Percentiles rank a stretch among this genome's conserved stretches.
Conservation (phyloP, 176 grass and related monocot species). For the Triticum aestivum region DNA sequence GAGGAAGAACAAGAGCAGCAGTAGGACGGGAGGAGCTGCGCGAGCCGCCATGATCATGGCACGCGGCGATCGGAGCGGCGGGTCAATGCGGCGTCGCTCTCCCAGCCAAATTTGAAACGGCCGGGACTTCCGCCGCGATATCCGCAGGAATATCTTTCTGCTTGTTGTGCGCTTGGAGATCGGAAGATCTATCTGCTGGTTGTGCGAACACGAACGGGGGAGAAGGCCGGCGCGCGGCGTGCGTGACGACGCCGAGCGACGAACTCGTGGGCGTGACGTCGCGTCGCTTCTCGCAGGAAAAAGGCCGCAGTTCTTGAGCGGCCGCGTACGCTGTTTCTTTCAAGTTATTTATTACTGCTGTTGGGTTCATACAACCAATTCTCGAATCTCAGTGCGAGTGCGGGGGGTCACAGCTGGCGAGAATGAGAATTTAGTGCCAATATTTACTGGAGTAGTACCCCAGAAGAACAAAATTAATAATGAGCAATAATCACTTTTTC, state of each 20-base stretch:
- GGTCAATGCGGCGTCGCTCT: slow-evolving; percentile 25
- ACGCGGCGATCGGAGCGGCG: not conserved
- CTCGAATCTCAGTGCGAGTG: not conserved
- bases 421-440: not conserved
- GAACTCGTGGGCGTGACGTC: not conserved
- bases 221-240: not conserved
- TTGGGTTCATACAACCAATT: not conserved
- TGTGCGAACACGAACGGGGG: not conserved
- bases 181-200: slow-evolving; percentile 14
- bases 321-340: slow-evolving; percentile 5
- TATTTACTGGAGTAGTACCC: not conserved
- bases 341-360: not conserved
- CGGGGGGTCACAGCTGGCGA: not conserved
- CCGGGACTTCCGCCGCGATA: not conserved
- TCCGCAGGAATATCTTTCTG: not conserved
- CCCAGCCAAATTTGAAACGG: not conserved
- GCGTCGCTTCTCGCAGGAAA: not conserved
- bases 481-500: not conserved
- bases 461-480: too few relatives aligned
- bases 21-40: not conserved
- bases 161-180: slow-evolving; percentile 8
- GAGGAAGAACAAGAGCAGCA: not conserved
- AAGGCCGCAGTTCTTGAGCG: not conserved
- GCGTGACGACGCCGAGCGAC: not conserved
- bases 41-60: slow-evolving; percentile 3